phyloP scores from a whole-genome alignment of 148 eudicot species.

The Rhododendron simsii region DNA sequence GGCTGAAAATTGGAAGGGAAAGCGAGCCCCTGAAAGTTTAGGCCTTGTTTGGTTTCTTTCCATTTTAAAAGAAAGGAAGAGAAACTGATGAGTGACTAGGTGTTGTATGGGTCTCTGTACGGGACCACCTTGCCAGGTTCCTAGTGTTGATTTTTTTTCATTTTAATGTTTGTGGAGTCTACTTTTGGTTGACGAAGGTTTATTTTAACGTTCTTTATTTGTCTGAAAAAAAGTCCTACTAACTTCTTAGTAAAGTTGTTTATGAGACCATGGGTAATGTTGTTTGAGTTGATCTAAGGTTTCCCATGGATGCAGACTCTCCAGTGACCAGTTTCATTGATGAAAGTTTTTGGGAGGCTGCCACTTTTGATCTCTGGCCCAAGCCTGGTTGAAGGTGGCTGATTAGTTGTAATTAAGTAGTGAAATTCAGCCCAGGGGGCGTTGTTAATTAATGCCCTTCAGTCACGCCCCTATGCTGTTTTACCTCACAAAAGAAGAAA shows the following conservation, averaged over 20 bases:
- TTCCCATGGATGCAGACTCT: not conserved
- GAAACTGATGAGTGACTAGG: not conserved
- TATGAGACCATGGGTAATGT: not conserved
- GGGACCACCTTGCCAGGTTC: not conserved
- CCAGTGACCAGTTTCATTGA: not conserved
- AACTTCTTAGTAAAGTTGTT: not conserved
- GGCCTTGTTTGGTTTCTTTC: not conserved
- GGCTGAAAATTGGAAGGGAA: not conserved
- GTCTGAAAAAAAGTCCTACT: not conserved
- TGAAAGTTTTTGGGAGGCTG: not conserved
- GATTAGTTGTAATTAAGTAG: not conserved
- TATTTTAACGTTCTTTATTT: not conserved
- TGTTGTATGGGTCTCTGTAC: not conserved
- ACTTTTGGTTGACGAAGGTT: not conserved
- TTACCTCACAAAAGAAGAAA: not conserved
- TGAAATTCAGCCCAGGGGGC: not conserved
- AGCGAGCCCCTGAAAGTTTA: not conserved
- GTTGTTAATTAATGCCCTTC: not conserved
- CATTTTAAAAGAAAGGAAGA: not conserved
- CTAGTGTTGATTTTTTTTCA: not conserved
- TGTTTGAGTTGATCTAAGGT: not conserved
- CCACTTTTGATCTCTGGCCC: not conserved
- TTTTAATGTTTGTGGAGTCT: not conserved
- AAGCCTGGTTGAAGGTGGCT: not conserved
- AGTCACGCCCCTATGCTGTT: not conserved